Conservation (phyloP, 768 basidiomycete genomes). For the Thelephora aurantiotincta region DNA sequence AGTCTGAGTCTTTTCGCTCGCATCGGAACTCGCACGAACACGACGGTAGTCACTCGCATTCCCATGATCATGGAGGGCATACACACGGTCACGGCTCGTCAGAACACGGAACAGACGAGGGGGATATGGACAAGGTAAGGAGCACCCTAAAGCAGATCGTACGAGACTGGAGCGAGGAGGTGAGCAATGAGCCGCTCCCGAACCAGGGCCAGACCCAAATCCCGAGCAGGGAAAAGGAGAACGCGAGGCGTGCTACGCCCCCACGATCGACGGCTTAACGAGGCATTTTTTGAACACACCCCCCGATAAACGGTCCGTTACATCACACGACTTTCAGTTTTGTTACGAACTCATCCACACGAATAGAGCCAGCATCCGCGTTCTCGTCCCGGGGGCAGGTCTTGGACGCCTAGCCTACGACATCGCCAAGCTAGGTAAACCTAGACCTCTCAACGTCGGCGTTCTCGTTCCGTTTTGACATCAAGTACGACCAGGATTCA, state of each 20-base stretch:
- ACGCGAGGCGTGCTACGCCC: slow-evolving; percentile 66
- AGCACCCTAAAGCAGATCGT: slow-evolving; percentile 90
- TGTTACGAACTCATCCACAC: neutral
- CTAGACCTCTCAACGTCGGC: neutral
- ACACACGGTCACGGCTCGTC: slow-evolving; percentile 7
- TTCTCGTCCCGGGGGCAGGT: slow-evolving; percentile 85
- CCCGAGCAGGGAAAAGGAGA: slow-evolving; percentile 54
- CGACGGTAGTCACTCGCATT: slow-evolving; percentile 12
- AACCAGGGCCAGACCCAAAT: neutral
- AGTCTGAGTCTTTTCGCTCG: neutral
- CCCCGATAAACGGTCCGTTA: slow-evolving; percentile 32
- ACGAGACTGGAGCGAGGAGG: slow-evolving; percentile 85
- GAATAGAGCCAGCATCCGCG: slow-evolving; percentile 38
- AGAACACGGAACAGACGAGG: slow-evolving; percentile 37
- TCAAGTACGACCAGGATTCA: slow-evolving; percentile 42
- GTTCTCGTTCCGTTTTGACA: neutral
- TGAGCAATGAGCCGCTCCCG: slow-evolving; percentile 16
- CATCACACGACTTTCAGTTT: neutral
- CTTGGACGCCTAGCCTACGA: slow-evolving; percentile 84
- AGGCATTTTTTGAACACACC: slow-evolving; percentile 46
- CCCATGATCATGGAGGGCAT: slow-evolving; percentile 11
- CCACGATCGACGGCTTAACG: slow-evolving; percentile 66
- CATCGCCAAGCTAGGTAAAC: slow-evolving; percentile 62
- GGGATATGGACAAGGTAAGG: slow-evolving; percentile 81
- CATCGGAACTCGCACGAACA: neutral